A percentile compares a stretch with the other conserved stretches of the same genome.
Evolutionary conservation across 805 yeast species (phyloP).

Genomic region (Wickerhamomyces subpelliculosus): DNA sequence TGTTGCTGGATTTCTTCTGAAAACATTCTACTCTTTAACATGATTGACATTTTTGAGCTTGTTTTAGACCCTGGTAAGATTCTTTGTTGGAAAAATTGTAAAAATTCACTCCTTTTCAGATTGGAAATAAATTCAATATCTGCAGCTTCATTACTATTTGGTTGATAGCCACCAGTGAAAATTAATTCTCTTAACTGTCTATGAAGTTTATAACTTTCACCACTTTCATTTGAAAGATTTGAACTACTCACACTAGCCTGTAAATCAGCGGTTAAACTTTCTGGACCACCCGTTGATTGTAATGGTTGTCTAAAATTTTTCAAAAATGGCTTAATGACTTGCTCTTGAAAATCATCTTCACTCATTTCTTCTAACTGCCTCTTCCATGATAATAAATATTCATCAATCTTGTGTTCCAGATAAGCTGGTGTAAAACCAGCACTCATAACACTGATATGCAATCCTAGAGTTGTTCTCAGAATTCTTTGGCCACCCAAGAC

Average conservation of each 20-base stretch:
- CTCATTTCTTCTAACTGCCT: slow-evolving; percentile 21
- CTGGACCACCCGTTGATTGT: slow-evolving; percentile 24
- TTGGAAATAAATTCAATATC: slow-evolving; percentile 24
- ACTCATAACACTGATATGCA: slow-evolving; percentile 53
- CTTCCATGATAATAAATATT: slow-evolving; percentile 38
- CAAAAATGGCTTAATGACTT: slow-evolving; percentile 32
- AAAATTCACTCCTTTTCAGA: slow-evolving; percentile 27
- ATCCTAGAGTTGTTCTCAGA: slow-evolving; percentile 46
- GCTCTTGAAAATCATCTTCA: slow-evolving; percentile 28
- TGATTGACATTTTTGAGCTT: slow-evolving; percentile 33
- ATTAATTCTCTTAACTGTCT: slow-evolving; percentile 44
- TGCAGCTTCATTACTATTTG: slow-evolving; percentile 23
- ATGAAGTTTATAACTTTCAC: slow-evolving; percentile 34
- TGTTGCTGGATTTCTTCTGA: slow-evolving; percentile 30
- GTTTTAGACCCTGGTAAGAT: slow-evolving; percentile 30
- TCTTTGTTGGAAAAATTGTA: slow-evolving; percentile 26
- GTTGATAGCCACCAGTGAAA: slow-evolving; percentile 29
- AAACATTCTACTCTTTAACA: slow-evolving; percentile 31
- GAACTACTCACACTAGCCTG: slow-evolving; percentile 30
- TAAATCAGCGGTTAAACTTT: slow-evolving; percentile 27
- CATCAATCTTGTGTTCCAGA: slow-evolving; percentile 41
- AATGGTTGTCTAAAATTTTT: slow-evolving; percentile 9
- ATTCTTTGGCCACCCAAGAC: slow-evolving; percentile 51
- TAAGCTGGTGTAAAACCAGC: slow-evolving; percentile 33
- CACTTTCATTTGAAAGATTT: slow-evolving; percentile 14